A percentile compares a stretch with the other conserved stretches of the same genome.
phyloP scores from a whole-genome alignment of 2,329 filamentous ascomycete genomes.

The Tolypocladium tropicale region DNA sequence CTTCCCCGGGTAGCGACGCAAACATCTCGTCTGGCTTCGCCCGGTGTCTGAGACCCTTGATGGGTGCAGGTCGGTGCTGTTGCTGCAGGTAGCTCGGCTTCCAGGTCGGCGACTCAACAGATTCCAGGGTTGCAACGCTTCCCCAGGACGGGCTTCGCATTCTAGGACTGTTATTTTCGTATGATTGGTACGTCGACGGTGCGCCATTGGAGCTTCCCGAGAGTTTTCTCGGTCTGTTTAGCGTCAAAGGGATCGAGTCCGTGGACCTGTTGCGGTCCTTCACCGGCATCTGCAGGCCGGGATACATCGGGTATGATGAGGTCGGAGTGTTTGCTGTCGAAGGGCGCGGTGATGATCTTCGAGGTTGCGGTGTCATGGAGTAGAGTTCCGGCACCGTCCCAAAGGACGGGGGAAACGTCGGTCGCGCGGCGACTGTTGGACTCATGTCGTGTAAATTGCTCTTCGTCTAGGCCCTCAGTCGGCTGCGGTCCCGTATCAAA shows the following conservation, averaged over 20 bases:
- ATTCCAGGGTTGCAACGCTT: conserved; percentile 29
- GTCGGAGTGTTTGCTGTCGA: conserved; percentile 9
- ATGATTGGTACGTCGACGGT: conserved; percentile 1
- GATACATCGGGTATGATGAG: conserved; percentile 18
- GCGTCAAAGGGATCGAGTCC: conserved; percentile 12
- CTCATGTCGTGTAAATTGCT: conserved; percentile 7
- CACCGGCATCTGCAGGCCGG: conserved; percentile 18
- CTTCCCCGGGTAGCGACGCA: conserved; percentile 45
- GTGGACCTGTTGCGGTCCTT: conserved; percentile 9
- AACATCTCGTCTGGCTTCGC: conserved; percentile 39
- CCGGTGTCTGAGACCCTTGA: conserved; percentile 4
- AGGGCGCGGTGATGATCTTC: conserved; percentile 2
- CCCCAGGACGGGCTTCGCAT: conserved; percentile 20
- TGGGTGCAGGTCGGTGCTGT: conserved; percentile 2
- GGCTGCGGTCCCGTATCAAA: background rate
- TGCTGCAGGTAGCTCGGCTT: conserved; percentile 4
- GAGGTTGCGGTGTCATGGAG: conserved; percentile 2
- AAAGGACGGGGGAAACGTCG: conserved; percentile 6
- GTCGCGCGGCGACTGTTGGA: conserved; percentile 5
- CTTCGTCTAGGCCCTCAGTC: background rate
- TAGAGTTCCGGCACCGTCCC: conserved; percentile 7
- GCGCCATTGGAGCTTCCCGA: conserved; percentile 9
- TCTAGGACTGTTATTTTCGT: conserved; percentile 15
- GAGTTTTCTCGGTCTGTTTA: conserved; percentile 27
- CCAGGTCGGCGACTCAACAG: conserved; percentile 20